phyloP scores from a whole-genome alignment of 2,329 filamentous ascomycete genomes.

The Graphilbum sp. region DNA sequence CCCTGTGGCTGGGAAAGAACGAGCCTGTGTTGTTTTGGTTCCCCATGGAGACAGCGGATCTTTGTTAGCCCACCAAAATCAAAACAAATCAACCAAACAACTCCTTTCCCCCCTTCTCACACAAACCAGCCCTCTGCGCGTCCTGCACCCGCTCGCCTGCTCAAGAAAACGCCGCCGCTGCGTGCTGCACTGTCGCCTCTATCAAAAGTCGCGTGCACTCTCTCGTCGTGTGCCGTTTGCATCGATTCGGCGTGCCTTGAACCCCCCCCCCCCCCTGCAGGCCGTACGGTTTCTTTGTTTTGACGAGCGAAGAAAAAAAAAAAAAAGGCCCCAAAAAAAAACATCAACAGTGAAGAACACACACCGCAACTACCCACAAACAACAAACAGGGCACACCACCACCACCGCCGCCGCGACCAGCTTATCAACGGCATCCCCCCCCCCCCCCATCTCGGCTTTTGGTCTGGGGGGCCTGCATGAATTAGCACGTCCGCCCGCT shows the following conservation, averaged over 20 bases:
- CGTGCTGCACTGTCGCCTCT: too few species aligned
- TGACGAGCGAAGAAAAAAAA: constrained; percentile 4
- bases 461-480: too few species aligned
- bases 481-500: too few species aligned
- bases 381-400: neutral
- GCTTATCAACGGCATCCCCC: neutral
- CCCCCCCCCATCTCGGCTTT: neutral
- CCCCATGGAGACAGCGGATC: constrained; percentile 11
- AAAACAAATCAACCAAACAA: constrained; percentile 13
- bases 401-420: too few species aligned
- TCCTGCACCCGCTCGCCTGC: constrained; percentile 2
- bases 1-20: constrained; percentile 3
- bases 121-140: constrained; percentile 1
- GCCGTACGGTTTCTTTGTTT: constrained; percentile 5
- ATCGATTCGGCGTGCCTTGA: too few species aligned
- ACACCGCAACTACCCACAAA: too few species aligned
- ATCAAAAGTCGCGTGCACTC: neutral
- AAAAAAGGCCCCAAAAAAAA: constrained; percentile 2
- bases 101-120: constrained; percentile 1
- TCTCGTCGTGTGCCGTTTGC: too few species aligned
- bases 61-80: constrained; percentile 11
- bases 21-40: constrained; percentile 8
- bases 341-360: constrained; percentile 5
- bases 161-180: too few species aligned
- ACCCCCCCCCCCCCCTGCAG: too few species aligned